Evolutionary conservation across 1,139 yeast species (phyloP).

Genomic region (Taphrina pruni): DNA sequence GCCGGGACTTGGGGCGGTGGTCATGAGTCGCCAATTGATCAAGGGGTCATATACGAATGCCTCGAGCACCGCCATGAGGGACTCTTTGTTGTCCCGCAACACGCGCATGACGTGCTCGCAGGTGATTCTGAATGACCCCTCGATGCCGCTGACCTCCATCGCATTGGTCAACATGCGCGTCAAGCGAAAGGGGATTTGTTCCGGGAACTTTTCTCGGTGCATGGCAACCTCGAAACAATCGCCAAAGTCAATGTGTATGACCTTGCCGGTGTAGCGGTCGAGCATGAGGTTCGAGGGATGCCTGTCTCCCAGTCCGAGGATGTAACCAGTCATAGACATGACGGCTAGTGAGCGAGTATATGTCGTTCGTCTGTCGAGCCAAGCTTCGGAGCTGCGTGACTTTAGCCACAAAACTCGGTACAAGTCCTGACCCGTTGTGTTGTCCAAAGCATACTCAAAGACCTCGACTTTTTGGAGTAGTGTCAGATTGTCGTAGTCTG

Average conservation of each 20-base stretch:
- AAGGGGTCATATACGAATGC: slow-evolving; percentile 99
- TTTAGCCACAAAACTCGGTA: slow-evolving; percentile 96
- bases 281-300: slow-evolving; percentile 97
- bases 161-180: slow-evolving; percentile 98
- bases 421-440: slow-evolving; percentile 94
- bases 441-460: slow-evolving; percentile 92
- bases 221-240: slow-evolving; percentile 99
- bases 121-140: slow-evolving; percentile 94
- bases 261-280: slow-evolving; percentile 91
- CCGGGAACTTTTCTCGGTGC: slow-evolving; percentile 93
- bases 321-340: slow-evolving; percentile 98
- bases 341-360: slow-evolving; percentile 95
- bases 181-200: slow-evolving; percentile 94
- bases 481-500: slow-evolving; percentile 90
- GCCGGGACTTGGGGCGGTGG: slow-evolving; percentile 66
- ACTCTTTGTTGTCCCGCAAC: slow-evolving; percentile 88
- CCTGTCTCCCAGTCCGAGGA: slow-evolving; percentile 93
- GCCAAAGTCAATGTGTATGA: slow-evolving; percentile 96
- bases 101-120: slow-evolving; percentile 98
- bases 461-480: slow-evolving; percentile 93
- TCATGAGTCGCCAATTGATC: slow-evolving; percentile 90
- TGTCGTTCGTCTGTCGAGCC: slow-evolving; percentile 96
- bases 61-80: slow-evolving; percentile 95
- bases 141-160: slow-evolving; percentile 98
- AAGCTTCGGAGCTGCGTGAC: slow-evolving; percentile 93